phyloP scores from a whole-genome alignment of 352 stramenopile species.

The Peronospora destructor region DNA sequence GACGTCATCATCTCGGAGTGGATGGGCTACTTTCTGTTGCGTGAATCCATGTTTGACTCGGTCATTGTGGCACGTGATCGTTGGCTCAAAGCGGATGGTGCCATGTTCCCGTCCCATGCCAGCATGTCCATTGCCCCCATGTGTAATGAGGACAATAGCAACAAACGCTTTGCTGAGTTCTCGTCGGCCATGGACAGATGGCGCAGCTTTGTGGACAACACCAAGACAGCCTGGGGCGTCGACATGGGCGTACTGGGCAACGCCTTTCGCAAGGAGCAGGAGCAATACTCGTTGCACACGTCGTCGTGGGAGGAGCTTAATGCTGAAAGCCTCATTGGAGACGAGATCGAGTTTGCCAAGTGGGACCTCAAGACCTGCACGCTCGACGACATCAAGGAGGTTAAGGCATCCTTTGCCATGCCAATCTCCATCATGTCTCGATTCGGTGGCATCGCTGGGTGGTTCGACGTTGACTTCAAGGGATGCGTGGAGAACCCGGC shows the following conservation, averaged over 20 bases:
- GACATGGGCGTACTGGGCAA: constrained; percentile 92
- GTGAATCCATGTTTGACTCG: constrained; percentile 99
- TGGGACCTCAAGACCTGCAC: constrained; percentile 84
- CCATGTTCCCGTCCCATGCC: constrained; percentile 97
- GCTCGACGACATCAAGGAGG: constrained; percentile 76
- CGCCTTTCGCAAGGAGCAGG: constrained; percentile 82
- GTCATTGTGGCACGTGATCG: constrained; percentile 93
- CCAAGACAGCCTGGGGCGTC: constrained; percentile 92
- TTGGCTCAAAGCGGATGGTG: constrained; percentile 93
- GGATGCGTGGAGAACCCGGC: constrained; percentile 77
- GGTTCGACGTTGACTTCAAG: constrained; percentile 99
- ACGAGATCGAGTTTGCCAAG: constrained; percentile 70
- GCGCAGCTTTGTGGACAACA: constrained; percentile 87
- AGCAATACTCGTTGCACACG: constrained; percentile 83
- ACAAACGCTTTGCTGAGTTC: constrained; percentile 82
- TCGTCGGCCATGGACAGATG: constrained; percentile 80
- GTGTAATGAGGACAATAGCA: constrained; percentile 89
- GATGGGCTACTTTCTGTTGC: constrained; percentile 99
- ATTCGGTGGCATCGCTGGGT: constrained; percentile 94
- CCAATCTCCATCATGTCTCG: constrained; percentile 82
- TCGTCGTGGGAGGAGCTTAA: constrained; percentile 79
- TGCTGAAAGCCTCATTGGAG: constrained; percentile 71
- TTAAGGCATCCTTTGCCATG: constrained; percentile 66
- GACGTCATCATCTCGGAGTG: constrained; percentile 99
- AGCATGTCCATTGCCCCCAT: constrained; percentile 98